Evolutionary conservation across 2,329 filamentous ascomycete species (phyloP), one percentile per base, ranked within the genome.

Genomic region (Talaromyces funiculosus): DNA sequence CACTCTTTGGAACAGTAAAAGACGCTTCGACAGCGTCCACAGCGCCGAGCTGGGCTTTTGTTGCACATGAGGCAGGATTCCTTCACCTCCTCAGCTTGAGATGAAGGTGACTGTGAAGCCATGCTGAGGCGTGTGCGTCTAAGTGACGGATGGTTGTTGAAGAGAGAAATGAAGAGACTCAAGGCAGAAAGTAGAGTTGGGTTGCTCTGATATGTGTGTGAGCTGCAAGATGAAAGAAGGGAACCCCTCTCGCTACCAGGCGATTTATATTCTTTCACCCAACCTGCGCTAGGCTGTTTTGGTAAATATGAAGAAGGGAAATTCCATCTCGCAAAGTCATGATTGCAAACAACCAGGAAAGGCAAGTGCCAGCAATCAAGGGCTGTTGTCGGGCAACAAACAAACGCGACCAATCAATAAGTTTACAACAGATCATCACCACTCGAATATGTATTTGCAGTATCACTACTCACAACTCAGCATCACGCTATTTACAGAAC

Each of bases 401-500:
- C 20, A 24, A 7, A 22, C n/a, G n/a, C n/a, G 20, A 20, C 2
- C 10, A 43, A 16, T 43, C 20, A 10, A 1, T 3, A 4, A 18
- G n/a, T 2, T 9, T 18, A 20, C 4, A 40, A 3, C 8, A 40
- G 3, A 10, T 9, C 6, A 18, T 8, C n/a, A n/a, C n/a, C 8
- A 40, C n/a, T 40, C 38, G 4, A 20, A 4, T 3, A 10, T 7
- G 10, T 40, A 40, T 40, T 40, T n/a, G 7, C 7, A 42, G 38
- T 20, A 4, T 12, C 37, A 3, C n/a, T 18, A 8, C n/a, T 40
- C 37, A 14, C n/a, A 45, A 16, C 12, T 45, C 7, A 26, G 20
- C 14, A 24, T 24, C 8, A 10, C 10, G 7, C 10, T 33, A 22
- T 51, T 62, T 64, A 72, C 18, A 72, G 43, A 26, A 72, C 63